These are phyloP conservation scores for Chaetomiaceae sp. DNA, from an alignment of 2,329 filamentous ascomycete genomes.

Conservation along the genomic window DNA sequence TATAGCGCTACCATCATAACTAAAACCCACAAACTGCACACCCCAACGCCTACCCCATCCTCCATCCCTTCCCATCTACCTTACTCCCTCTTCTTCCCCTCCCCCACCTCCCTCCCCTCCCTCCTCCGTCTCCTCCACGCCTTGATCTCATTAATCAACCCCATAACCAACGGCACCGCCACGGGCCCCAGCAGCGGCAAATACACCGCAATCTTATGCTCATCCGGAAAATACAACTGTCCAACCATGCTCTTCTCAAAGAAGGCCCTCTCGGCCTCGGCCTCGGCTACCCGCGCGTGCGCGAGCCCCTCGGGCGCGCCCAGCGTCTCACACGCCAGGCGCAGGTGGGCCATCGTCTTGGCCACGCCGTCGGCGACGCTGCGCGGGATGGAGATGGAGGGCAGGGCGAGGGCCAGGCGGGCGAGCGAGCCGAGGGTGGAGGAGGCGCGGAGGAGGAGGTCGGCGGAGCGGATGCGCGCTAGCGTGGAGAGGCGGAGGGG, in stretches of 20 bases:
- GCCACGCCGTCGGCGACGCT: constrained; percentile 83
- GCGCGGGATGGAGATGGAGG: constrained; percentile 85
- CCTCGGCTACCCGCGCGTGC: constrained; percentile 79
- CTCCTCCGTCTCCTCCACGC: constrained; percentile 49
- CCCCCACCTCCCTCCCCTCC: constrained; percentile 38
- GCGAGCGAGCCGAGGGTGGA: constrained; percentile 92
- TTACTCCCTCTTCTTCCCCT: constrained; percentile 31
- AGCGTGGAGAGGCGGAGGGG: constrained; percentile 81
- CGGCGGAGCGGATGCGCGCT: constrained; percentile 77
- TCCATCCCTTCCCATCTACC: neutral
- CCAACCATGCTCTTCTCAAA: constrained; percentile 99
- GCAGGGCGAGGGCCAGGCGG: constrained; percentile 75
- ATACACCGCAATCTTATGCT: constrained; percentile 97
- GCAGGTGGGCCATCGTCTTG: constrained; percentile 71
- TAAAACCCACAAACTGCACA: neutral
- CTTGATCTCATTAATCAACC: constrained; percentile 75
- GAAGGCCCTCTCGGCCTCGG: constrained; percentile 87
- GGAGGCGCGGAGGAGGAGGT: constrained; percentile 81
- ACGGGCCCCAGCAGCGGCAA: constrained; percentile 85
- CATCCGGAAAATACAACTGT: constrained; percentile 96
- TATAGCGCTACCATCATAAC: neutral
- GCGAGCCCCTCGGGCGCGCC: constrained; percentile 63
- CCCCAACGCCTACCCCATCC: neutral
- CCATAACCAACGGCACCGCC: constrained; percentile 83
- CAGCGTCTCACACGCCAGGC: constrained; percentile 70